A percentile compares a stretch with the other conserved stretches of the same genome.
Evolutionary conservation across 805 yeast genomes (phyloP).

Genomic region (Saccharomyces mikatae): DNA sequence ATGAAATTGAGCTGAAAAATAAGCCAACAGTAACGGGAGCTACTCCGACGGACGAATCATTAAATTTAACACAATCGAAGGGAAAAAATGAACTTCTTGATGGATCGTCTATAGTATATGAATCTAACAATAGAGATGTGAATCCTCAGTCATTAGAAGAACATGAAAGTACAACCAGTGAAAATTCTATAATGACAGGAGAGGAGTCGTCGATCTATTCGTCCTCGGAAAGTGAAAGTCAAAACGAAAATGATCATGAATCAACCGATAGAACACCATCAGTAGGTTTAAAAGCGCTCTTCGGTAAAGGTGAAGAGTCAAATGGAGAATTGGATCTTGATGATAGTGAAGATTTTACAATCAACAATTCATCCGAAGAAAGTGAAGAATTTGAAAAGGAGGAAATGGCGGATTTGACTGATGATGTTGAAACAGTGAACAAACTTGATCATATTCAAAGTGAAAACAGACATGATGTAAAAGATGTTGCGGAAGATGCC

Average conservation of each 20-base stretch:
- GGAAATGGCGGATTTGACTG: slow-evolving; percentile 7
- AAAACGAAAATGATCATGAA: slow-evolving; percentile 1
- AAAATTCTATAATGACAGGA: slow-evolving; percentile 8
- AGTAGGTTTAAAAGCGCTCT: not conserved
- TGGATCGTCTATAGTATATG: not conserved
- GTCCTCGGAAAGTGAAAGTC: slow-evolving; percentile 11
- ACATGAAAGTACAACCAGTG: not conserved
- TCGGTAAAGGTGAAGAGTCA: slow-evolving; percentile 5
- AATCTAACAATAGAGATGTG: slow-evolving; percentile 1
- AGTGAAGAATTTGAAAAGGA: not conserved
- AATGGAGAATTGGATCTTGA: slow-evolving; percentile 4
- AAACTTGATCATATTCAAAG: slow-evolving; percentile 13
- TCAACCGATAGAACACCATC: not conserved
- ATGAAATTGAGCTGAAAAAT: slow-evolving; percentile 9
- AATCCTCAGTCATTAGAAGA: not conserved
- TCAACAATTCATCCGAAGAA: slow-evolving; percentile 1
- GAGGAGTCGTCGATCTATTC: slow-evolving; percentile 15
- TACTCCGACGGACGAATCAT: slow-evolving; percentile 10
- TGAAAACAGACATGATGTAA: slow-evolving; percentile 11
- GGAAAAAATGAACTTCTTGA: slow-evolving; percentile 34
- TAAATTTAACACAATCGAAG: slow-evolving; percentile 38
- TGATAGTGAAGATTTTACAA: slow-evolving; percentile 6
- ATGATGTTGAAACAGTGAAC: slow-evolving; percentile 18
- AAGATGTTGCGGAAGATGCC: slow-evolving; percentile 9
- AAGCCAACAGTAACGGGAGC: slow-evolving; percentile 26